Evolutionary conservation across 2,329 filamentous ascomycete species (phyloP).

Genomic region (Talaromyces verruculosus): DNA sequence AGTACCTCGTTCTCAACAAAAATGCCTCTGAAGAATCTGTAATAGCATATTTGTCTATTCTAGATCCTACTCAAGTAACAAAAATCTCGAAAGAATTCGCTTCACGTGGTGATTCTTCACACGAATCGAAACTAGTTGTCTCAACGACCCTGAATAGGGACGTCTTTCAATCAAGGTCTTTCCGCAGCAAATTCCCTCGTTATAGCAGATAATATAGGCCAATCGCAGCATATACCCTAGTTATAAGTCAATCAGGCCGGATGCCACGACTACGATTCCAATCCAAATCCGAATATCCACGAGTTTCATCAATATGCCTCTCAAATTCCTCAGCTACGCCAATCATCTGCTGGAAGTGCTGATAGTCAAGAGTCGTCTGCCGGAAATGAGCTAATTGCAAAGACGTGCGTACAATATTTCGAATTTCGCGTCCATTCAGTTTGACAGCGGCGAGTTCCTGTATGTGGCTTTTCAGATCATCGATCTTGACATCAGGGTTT

Average conservation of each 20-base stretch:
- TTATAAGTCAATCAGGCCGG: background rate
- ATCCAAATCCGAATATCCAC: background rate
- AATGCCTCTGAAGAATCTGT: background rate
- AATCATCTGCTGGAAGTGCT: background rate
- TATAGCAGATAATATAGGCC: no score
- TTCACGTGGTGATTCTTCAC: no score
- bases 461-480: background rate
- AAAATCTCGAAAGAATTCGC: background rate
- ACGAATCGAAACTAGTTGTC: no score
- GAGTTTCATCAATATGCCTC: background rate
- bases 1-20: background rate
- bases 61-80: background rate
- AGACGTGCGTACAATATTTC: constrained; percentile 1
- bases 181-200: no score
- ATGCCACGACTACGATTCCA: background rate
- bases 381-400: background rate
- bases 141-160: no score
- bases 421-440: constrained; percentile 7
- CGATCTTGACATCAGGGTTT: background rate
- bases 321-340: background rate
- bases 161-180: no score
- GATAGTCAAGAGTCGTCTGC: background rate
- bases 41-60: background rate
- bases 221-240: no score
- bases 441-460: background rate